These are phyloP conservation scores for Peronospora belbahrii DNA, from an alignment of 352 stramenopile species.

Conservation along the genomic window DNA sequence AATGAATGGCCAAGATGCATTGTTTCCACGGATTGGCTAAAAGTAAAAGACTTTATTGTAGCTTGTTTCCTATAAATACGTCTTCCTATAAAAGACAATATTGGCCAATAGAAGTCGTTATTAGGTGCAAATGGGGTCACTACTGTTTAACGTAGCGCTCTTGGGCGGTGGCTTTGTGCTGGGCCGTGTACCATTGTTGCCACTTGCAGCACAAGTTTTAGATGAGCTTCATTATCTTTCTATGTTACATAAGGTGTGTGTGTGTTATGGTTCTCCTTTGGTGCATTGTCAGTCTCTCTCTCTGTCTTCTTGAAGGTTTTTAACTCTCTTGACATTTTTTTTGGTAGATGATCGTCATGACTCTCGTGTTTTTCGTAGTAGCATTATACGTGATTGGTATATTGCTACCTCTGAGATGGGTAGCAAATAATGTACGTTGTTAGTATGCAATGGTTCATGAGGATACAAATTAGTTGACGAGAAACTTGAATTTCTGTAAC, in stretches of 20 bases:
- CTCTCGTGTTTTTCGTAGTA: constrained; percentile 37
- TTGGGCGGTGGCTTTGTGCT: constrained; percentile 58
- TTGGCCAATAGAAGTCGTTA: no score
- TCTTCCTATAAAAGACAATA: not conserved
- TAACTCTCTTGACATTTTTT: not conserved
- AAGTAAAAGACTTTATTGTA: constrained; percentile 3
- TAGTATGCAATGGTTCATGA: not conserved
- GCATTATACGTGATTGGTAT: constrained; percentile 53
- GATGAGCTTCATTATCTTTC: constrained; percentile 42
- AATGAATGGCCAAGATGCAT: constrained; percentile 32
- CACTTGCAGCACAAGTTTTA: constrained; percentile 33
- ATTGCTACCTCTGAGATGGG: constrained; percentile 41
- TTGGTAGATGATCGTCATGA: constrained; percentile 38
- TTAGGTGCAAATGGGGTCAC: constrained; percentile 41
- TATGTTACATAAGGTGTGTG: constrained; percentile 39
- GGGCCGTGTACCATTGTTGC: constrained; percentile 44
- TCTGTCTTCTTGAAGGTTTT: not conserved
- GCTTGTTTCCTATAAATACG: not conserved
- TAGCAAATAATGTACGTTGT: constrained; percentile 1
- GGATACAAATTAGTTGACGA: not conserved
- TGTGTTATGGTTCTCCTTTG: not conserved
- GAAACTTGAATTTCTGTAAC: not conserved
- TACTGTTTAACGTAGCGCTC: constrained; percentile 58
- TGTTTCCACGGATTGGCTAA: constrained; percentile 23
- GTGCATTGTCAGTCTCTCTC: not conserved